Evolutionary conservation across 1,284 basidiomycete genomes (phyloP), one percentile per base, ranked within the genome.

Genomic region (Fistulina hepatica): DNA sequence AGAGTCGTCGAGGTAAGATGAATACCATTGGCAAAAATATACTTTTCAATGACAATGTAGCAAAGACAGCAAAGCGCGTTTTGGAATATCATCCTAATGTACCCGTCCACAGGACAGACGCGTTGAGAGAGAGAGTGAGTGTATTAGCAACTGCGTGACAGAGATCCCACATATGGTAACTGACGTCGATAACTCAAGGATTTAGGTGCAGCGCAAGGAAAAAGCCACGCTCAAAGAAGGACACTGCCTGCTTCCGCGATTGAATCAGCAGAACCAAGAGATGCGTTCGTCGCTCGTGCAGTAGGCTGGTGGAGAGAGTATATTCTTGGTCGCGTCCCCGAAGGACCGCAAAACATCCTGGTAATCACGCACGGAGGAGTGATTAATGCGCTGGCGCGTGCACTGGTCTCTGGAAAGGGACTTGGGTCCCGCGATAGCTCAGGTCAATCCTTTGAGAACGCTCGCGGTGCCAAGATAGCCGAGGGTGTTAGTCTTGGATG

Each of bases 291-390:
- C 3, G 50, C 59, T 27, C 70, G 82, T 15, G 63, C 65, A 11
- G 46, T 67, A 22, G 39, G 48, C 4, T 85, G 81, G 80, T 85
- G 83, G 74, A 60, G 67, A 30, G 50, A 51, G 32, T 54, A 56
- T 21, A 59, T 82, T 40, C 43, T 66, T 60, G n/a, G 48, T 55
- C 21, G 53, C 55, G 23, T 42, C 50, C 31, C 48, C 44, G n/a
- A 34, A 39, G 11, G 42, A 20, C 52, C 61, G 35, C 52, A 55
- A 40, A 56, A 67, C 44, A 61, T 82, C 31, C 63, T 86, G 19
- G 66, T 76, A 4, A 69, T 74, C 38, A 71, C 74, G 25, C 81
- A 86, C 44, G 80, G 79, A 3, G 80, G 71, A 0, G 65, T 70
- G 47, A 80, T 84, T 43, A 55, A 58, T 15, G 60, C 61, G 12